Conservation (phyloP, 2,329 filamentous ascomycete species). For the Trichoderma semiorbis region DNA sequence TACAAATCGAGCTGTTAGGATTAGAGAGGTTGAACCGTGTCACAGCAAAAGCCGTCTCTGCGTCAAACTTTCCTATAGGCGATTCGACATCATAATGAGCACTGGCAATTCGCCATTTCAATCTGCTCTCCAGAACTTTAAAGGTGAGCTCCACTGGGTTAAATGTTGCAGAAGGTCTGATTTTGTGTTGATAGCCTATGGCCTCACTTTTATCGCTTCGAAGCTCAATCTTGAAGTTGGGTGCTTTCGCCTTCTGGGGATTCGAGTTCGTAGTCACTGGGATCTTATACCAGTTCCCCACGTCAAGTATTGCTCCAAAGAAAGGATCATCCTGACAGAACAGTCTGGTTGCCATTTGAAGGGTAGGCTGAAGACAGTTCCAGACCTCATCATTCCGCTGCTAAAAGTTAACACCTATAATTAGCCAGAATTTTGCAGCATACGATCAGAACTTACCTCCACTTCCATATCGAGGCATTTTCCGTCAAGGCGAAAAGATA, state of each 20-base stretch:
- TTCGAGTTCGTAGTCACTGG: constrained; percentile 11
- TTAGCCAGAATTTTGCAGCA: not conserved
- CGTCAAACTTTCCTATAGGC: not conserved
- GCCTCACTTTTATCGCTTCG: not conserved
- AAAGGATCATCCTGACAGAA: constrained; percentile 24
- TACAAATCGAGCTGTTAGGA: not conserved
- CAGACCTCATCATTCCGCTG: constrained; percentile 29
- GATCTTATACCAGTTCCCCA: constrained; percentile 26
- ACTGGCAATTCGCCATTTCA: not conserved
- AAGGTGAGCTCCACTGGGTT: not conserved
- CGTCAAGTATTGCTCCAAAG: constrained; percentile 23
- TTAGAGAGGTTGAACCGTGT: not conserved
- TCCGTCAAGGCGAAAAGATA: not conserved
- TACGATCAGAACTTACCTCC: not conserved
- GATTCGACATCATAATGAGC: not conserved
- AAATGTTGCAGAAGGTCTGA: not conserved
- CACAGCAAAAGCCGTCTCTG: not conserved
- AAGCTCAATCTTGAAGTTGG: not conserved
- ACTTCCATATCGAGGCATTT: not conserved
- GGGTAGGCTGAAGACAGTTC: constrained; percentile 29
- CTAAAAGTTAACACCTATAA: not conserved
- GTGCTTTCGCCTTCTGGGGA: not conserved
- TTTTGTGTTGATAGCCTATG: not conserved
- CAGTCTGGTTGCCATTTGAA: constrained; percentile 27
- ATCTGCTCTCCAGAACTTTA: not conserved